A percentile compares a stretch with the other conserved stretches of the same genome.
These are phyloP conservation scores for Cercophora sp. DNA, from an alignment of 495 filamentous ascomycete genomes.

Conservation along the genomic window DNA sequence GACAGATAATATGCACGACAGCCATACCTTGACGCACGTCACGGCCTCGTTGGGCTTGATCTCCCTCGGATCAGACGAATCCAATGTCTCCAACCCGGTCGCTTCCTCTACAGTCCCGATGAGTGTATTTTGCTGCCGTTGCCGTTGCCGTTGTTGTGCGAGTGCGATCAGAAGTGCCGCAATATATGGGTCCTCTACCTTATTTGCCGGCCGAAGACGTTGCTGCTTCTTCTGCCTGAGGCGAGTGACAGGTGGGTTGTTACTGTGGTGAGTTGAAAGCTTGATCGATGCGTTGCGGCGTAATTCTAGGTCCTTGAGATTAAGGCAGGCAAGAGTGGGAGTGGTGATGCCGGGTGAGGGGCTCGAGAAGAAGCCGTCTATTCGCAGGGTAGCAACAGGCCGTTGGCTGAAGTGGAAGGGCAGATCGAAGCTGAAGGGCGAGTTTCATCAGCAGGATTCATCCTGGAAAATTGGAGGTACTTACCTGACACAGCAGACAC, in stretches of 20 bases:
- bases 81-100: too few species aligned
- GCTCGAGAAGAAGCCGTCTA: not conserved
- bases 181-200: slow-evolving; percentile 5
- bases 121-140: too few species aligned
- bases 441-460: too few species aligned
- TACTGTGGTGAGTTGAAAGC: not conserved
- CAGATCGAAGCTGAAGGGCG: too few species aligned
- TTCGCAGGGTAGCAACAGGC: not conserved
- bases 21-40: too few species aligned
- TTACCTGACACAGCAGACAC: too few species aligned
- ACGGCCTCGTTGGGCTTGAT: too few species aligned
- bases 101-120: too few species aligned
- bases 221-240: slow-evolving; percentile 1
- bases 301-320: slow-evolving; percentile 11
- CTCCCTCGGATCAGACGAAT: too few species aligned
- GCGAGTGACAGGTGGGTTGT: slow-evolving; percentile 4
- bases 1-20: too few species aligned
- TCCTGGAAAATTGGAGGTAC: too few species aligned
- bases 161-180: slow-evolving; percentile 1
- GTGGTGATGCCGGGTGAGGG: not conserved
- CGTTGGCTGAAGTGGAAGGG: slow-evolving; percentile 1
- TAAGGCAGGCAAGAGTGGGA: slow-evolving; percentile 2
- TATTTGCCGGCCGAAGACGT: not conserved
- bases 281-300: slow-evolving; percentile 17
- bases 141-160: not conserved